Evolutionary conservation across 345 rosid genomes (phyloP).

Genomic region (Brassica carinata): DNA sequence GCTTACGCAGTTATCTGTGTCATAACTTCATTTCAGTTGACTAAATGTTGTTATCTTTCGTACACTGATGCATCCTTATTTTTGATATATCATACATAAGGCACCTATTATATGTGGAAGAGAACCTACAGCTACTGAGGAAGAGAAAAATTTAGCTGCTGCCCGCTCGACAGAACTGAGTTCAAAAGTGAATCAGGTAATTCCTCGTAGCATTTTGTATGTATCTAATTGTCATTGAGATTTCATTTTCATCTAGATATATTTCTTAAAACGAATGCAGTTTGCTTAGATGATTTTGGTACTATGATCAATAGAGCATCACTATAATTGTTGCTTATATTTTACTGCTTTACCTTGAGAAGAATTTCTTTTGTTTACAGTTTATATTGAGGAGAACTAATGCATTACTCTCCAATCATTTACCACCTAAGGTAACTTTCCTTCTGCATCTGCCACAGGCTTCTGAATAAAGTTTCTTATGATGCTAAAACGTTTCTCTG

Average conservation of each 20-base stretch:
- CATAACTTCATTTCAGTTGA: slow-evolving; percentile 4
- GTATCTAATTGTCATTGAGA: background rate
- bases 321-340: slow-evolving; percentile 7
- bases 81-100: slow-evolving; percentile 45
- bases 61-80: slow-evolving; percentile 19
- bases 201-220: slow-evolving; percentile 24
- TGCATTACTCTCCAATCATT: slow-evolving; percentile 88
- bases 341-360: slow-evolving; percentile 14
- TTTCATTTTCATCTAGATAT: slow-evolving; percentile 4
- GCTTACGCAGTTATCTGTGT: slow-evolving; percentile 12
- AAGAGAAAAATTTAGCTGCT: slow-evolving; percentile 75
- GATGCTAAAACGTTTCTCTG: background rate
- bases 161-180: slow-evolving; percentile 94
- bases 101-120: slow-evolving; percentile 94
- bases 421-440: slow-evolving; percentile 88
- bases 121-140: slow-evolving; percentile 87
- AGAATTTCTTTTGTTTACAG: slow-evolving; percentile 50
- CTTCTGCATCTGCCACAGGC: slow-evolving; percentile 16
- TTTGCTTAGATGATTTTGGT: slow-evolving; percentile 24
- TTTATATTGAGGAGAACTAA: slow-evolving; percentile 97
- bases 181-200: slow-evolving; percentile 94
- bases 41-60: slow-evolving; percentile 12
- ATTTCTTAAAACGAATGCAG: background rate
- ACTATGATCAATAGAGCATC: slow-evolving; percentile 18
- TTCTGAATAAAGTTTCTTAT: slow-evolving; percentile 5